phyloP scores from a whole-genome alignment of 129 eudicot species.

The Ambrosia trifida region DNA sequence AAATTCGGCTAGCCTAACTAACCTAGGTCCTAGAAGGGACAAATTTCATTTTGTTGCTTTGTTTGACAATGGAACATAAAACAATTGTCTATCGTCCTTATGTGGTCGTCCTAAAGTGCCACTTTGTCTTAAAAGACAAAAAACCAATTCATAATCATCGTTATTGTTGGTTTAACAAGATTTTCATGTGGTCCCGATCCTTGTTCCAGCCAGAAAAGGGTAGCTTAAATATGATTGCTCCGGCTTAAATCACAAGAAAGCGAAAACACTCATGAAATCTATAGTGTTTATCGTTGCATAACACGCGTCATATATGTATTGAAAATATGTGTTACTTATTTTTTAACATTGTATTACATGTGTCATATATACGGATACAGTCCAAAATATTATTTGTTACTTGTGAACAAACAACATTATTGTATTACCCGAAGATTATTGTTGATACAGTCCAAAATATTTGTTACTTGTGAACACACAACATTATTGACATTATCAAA shows the following conservation, averaged over 20 bases:
- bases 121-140: slow-evolving; percentile 9
- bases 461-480: neutral
- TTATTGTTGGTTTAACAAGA: slow-evolving; percentile 17
- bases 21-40: slow-evolving; percentile 16
- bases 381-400: neutral
- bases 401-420: slow-evolving; percentile 18
- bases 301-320: neutral
- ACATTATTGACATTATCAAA: slow-evolving; percentile 19
- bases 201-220: slow-evolving; percentile 19
- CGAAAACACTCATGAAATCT: slow-evolving; percentile 4
- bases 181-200: slow-evolving; percentile 15
- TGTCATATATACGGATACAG: neutral
- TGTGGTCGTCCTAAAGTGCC: slow-evolving; percentile 22
- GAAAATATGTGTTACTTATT: neutral
- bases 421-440: slow-evolving; percentile 24
- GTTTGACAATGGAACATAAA: slow-evolving; percentile 24
- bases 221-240: slow-evolving; percentile 28
- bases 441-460: neutral
- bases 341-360: slow-evolving; percentile 1
- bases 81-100: slow-evolving; percentile 18
- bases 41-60: slow-evolving; percentile 12
- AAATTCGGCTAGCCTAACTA: slow-evolving; percentile 35
- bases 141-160: slow-evolving; percentile 26
- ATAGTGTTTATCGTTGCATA: neutral
- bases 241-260: slow-evolving; percentile 24